phyloP scores from a whole-genome alignment of 2,329 filamentous ascomycete species.

The Thelonectria olida region DNA sequence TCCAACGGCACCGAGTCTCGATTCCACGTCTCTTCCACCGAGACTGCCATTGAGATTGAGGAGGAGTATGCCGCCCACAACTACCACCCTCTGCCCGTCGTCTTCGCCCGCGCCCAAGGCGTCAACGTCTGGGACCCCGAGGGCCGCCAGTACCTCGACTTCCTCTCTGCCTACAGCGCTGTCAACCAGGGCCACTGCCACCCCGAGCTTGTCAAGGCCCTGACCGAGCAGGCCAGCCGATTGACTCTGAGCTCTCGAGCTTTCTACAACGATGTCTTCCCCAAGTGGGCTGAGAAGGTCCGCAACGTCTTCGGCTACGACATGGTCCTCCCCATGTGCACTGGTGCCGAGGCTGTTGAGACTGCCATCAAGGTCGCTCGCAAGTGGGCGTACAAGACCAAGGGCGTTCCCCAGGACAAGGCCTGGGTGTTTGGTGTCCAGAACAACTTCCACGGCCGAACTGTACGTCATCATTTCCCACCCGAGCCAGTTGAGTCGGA shows the following conservation, averaged over 20 bases:
- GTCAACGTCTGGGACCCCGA: constrained; percentile 97
- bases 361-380: constrained; percentile 32
- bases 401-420: constrained; percentile 26
- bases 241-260: constrained; percentile 93
- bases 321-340: constrained; percentile 99
- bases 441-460: constrained; percentile 97
- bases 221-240: constrained; percentile 88
- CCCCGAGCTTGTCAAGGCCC: constrained; percentile 90
- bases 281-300: constrained; percentile 92
- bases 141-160: constrained; percentile 94
- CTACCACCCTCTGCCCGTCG: constrained; percentile 96
- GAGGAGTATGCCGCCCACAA: constrained; percentile 93
- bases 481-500: not conserved
- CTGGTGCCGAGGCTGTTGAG: constrained; percentile 78
- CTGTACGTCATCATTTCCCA: constrained; percentile 65
- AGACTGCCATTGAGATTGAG: constrained; percentile 82
- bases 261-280: constrained; percentile 99
- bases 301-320: constrained; percentile 91
- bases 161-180: constrained; percentile 96
- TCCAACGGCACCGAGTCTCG: constrained; percentile 46
- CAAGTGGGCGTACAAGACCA: constrained; percentile 33
- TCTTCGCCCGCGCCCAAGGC: constrained; percentile 86
- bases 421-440: constrained; percentile 70
- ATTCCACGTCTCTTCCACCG: constrained; percentile 81
- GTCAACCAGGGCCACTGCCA: constrained; percentile 99